Base-by-base conservation (phyloP, 345 rosid species). In the Dipteronia dyeriana region DNA sequence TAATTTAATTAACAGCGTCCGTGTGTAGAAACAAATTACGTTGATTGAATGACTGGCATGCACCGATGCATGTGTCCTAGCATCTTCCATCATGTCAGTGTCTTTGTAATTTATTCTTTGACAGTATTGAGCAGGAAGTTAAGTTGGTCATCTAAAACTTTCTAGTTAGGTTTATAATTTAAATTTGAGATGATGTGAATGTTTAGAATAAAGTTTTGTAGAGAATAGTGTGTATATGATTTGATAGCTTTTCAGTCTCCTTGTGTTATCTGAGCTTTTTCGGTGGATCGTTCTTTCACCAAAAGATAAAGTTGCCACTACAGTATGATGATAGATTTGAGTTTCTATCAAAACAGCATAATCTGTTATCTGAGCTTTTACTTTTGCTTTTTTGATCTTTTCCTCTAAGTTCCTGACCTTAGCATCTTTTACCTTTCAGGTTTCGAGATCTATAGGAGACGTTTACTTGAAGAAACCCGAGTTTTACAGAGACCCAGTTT, bases 361-460 rank as follows among this genome's bases (percentile, higher is more conserved):
- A n/a, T 57, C 9, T 57, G 62, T 57, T 57, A 19, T 59, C 63
- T 59, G 63, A 22, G 26, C 63, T 59, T 59, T 69, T 69, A 26
- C 73, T 69, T 7, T 69, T 45, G 57, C 34, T 56, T 26, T 45
- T 19, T 71, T 20, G 26, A 63, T 75, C 39, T 76, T 29, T 34
- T 26, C 39, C 17, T 5, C 23, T 57, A 7, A 23, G 54, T 66
- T 43, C 38, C 79, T 64, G 75, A 43, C 56, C 59, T 26, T 62
- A 71, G 25, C 62, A 17, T 51, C 57, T 43, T 77, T 12, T 54
- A 9, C 62, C 71, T 39, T 80, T 74, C 90, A 96, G 98, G 99
- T 96, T 34, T 96, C 99, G 3, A 88, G 99, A 89, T 94, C 99
- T 49, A 96, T 96, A 49, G 99, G 99, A 20, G 99, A 96, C 51